Base-by-base conservation (phyloP, 1,284 basidiomycete genomes). In the Malassezia furfur region DNA sequence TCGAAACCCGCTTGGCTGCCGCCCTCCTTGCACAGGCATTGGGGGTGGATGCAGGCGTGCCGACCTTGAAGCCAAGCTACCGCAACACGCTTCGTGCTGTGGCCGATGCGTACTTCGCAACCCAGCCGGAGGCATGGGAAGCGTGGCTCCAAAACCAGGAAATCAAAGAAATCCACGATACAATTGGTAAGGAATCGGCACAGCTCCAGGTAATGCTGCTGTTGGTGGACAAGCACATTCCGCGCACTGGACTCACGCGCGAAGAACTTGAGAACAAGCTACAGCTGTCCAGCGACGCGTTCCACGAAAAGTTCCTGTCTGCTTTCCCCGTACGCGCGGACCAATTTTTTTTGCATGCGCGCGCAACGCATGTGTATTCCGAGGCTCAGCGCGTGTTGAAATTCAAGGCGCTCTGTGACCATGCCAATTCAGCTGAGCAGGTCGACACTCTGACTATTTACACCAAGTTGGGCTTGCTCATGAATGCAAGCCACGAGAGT, bases 241-340 rank as follows among this genome's bases (percentile, higher is more conserved):
- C 45, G 8, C 40, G 17, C 15, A 10, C 30, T 3, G 66, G 54
- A 2, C 45, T 70, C 6, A 48, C 54, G 4, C 52, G 66, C 0
- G 35, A 17, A 5, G 41, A 70, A 34, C 64, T 70, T 4, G 71
- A 72, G 50, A 40, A 62, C 41, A 32, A 64, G 19, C 67, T 67
- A 0, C 65, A 66, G 11, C 63, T 62, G 14, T 41, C 30, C 1
- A 66, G 66, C 14, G 48, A 38, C 14, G 64, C 57, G n/a, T 72
- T 65, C 21, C 63, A 71, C 1, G 25, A 44, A 22, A 61, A 65
- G 48, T 74, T 72, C 57, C 54, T 72, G 14, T 52, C 53, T 15
- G 55, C 54, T 3, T 72, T 71, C 58, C 70, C 69, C 0, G 62
- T 74, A 46, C 66, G 65, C 6, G 66, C 68, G 14, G 64, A 68